A percentile compares a stretch with the other conserved stretches of the same genome.
phyloP scores from a whole-genome alignment of 1,139 yeast species.

The Nakaseomyces nivariensis region DNA sequence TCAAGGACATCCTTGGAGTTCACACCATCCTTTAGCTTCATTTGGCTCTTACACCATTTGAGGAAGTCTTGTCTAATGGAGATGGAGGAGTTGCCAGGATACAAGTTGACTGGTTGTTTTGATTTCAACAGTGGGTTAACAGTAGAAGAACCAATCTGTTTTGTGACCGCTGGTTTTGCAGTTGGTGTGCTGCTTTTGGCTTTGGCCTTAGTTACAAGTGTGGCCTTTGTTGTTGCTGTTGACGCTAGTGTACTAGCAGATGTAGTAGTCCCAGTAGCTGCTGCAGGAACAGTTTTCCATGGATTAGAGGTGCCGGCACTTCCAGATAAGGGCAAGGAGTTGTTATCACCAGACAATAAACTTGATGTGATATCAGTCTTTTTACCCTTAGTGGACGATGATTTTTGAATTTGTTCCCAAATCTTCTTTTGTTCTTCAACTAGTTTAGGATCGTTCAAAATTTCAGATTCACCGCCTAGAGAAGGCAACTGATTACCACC shows the following conservation, averaged over 20 bases:
- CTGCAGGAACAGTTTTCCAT: constrained; percentile 26
- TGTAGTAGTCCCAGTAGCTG: constrained; percentile 6
- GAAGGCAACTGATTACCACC: not conserved
- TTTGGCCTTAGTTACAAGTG: not conserved
- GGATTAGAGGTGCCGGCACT: constrained; percentile 7
- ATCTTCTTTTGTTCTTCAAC: constrained; percentile 5
- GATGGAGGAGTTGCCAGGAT: constrained; percentile 28
- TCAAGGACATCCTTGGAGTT: constrained; percentile 67
- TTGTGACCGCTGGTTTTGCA: constrained; percentile 5
- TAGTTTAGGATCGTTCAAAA: constrained; percentile 1
- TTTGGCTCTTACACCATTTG: constrained; percentile 73
- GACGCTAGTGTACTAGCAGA: constrained; percentile 2
- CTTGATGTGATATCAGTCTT: constrained; percentile 1
- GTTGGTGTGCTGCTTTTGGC: not conserved
- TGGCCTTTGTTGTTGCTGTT: not conserved
- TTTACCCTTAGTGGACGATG: not conserved
- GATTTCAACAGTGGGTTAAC: constrained; percentile 16
- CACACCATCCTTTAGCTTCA: constrained; percentile 67
- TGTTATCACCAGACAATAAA: not conserved
- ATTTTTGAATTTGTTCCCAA: constrained; percentile 5
- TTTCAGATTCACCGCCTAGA: not conserved
- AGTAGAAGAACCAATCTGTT: constrained; percentile 25
- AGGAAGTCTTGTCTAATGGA: constrained; percentile 57
- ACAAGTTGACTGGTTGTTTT: constrained; percentile 3
- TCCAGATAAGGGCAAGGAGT: not conserved